Evolutionary conservation across 306 rosid species (phyloP).

Genomic region (Biancaea sappan): DNA sequence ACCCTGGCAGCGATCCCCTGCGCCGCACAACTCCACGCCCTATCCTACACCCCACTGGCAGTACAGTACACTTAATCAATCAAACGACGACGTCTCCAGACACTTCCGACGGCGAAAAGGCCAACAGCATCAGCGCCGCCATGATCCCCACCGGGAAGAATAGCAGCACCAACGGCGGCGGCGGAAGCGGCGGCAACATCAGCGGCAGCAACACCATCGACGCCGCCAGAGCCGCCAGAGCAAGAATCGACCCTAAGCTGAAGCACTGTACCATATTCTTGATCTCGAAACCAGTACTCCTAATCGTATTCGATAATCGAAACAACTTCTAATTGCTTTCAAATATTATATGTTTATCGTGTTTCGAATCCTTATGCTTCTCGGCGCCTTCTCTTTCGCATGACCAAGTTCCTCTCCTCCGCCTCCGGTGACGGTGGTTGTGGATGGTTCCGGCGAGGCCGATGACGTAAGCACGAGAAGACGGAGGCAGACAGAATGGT

Average conservation of each 20-base stretch:
- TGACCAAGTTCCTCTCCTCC: slow-evolving; percentile 40
- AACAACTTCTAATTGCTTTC: too few species aligned
- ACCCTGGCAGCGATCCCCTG: slow-evolving; percentile 8
- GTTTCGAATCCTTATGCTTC: too few species aligned
- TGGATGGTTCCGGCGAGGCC: background rate
- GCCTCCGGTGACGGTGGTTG: background rate
- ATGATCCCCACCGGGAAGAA: slow-evolving; percentile 75
- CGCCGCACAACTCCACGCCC: background rate
- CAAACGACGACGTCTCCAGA: slow-evolving; percentile 38
- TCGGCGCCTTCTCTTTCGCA: too few species aligned
- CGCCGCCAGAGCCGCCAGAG: slow-evolving; percentile 52
- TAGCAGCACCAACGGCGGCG: slow-evolving; percentile 67
- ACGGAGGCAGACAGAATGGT: background rate
- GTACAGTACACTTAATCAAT: too few species aligned
- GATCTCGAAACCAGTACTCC: too few species aligned
- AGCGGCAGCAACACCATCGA: slow-evolving; percentile 72
- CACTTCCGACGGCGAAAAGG: slow-evolving; percentile 52
- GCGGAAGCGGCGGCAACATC: slow-evolving; percentile 74
- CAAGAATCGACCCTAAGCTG: slow-evolving; percentile 45
- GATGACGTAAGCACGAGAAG: background rate
- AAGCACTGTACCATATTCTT: slow-evolving; percentile 50
- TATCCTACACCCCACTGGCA: slow-evolving; percentile 19
- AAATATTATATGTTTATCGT: too few species aligned
- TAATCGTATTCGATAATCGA: background rate
- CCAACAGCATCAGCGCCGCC: slow-evolving; percentile 75